Evolutionary conservation across 169 alveolate genomes (phyloP), one percentile per base, ranked within the genome.

Genomic region (Toxoplasma gondii): DNA sequence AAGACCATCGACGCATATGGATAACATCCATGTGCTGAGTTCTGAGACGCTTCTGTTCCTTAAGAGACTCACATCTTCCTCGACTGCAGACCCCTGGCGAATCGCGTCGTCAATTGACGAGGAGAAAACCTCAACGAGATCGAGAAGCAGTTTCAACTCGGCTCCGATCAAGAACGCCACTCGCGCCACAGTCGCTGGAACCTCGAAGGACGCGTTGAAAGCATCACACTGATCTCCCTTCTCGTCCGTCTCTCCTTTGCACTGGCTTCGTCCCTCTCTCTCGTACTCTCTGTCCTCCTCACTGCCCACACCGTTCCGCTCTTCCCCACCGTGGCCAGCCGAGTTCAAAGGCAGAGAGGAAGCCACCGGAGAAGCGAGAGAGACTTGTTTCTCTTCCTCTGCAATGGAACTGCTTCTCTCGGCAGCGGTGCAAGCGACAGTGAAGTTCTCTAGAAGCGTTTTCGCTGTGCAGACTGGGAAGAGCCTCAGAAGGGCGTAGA

Each of bases 21-120:
- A n/a, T n/a, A n/a, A n/a, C n/a, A n/a, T n/a, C n/a, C n/a, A n/a
- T n/a, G n/a, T n/a, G n/a, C n/a, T n/a, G n/a, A n/a, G n/a, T n/a
- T n/a, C n/a, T n/a, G n/a, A n/a, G n/a, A n/a, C n/a, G n/a, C n/a
- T n/a, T n/a, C n/a, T n/a, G n/a, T n/a, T n/a, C n/a, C n/a, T n/a
- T n/a, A n/a, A n/a, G n/a, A n/a, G 74, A 64, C 90, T 82, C 41
- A 82, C 90, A 17, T 82, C 90, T 82, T 82, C 90, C 41, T 82
- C 90, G 17, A 43, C 69, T 0, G 67, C 64, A 31, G 90, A 17
- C 12, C 90, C 90, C 12, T 43, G 38, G 53, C 90, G 90, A 39
- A 82, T 7, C 24, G 90, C 90, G 67, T 82, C 90, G 17, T 82
- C 90, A 67, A 82, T 43, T 12, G 67, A 22, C 4, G 53, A 12